Conservation (phyloP, 2,329 filamentous ascomycete species). For the Ophiosphaerella herpotricha region DNA sequence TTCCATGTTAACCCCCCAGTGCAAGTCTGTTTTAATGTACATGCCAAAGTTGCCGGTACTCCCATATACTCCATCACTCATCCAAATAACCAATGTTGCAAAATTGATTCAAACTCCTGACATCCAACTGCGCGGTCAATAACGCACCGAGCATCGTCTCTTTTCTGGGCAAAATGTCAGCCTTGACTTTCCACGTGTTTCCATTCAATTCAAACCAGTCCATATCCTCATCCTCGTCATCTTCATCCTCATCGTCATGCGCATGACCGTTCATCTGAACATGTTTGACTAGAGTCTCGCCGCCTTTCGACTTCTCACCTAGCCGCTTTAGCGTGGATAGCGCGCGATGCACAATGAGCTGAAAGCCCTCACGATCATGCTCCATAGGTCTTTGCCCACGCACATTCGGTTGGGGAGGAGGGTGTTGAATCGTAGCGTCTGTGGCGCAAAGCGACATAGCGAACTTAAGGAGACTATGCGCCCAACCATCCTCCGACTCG, state of each 20-base stretch:
- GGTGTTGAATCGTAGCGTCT: slow-evolving; percentile 32
- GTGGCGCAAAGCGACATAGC: slow-evolving; percentile 65
- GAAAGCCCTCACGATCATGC: slow-evolving; percentile 42
- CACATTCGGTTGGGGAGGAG: slow-evolving; percentile 30
- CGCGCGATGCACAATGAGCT: slow-evolving; percentile 51
- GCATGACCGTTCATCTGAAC: slow-evolving; percentile 32
- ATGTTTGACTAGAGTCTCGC: slow-evolving; percentile 38
- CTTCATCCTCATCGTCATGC: slow-evolving; percentile 30
- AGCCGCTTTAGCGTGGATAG: slow-evolving; percentile 53
- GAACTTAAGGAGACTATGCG: slow-evolving; percentile 76
- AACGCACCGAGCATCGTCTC: slow-evolving; percentile 53
- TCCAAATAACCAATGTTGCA: slow-evolving; percentile 46
- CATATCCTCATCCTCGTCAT: slow-evolving; percentile 39
- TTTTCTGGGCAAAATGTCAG: slow-evolving; percentile 52
- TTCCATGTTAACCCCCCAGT: slow-evolving; percentile 10
- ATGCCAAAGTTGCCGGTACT: slow-evolving; percentile 1
- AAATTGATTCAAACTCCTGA: slow-evolving; percentile 49
- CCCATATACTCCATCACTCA: slow-evolving; percentile 19
- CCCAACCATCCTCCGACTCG: slow-evolving; percentile 80
- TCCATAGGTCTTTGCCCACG: slow-evolving; percentile 41
- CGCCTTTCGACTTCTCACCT: slow-evolving; percentile 50
- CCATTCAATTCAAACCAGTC: slow-evolving; percentile 39
- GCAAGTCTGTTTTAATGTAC: slow-evolving; percentile 14
- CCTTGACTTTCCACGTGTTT: slow-evolving; percentile 40
- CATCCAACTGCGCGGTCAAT: slow-evolving; percentile 51